Evolutionary conservation across 257 asterid genomes (phyloP).

Genomic region (Nicotiana tabacum): DNA sequence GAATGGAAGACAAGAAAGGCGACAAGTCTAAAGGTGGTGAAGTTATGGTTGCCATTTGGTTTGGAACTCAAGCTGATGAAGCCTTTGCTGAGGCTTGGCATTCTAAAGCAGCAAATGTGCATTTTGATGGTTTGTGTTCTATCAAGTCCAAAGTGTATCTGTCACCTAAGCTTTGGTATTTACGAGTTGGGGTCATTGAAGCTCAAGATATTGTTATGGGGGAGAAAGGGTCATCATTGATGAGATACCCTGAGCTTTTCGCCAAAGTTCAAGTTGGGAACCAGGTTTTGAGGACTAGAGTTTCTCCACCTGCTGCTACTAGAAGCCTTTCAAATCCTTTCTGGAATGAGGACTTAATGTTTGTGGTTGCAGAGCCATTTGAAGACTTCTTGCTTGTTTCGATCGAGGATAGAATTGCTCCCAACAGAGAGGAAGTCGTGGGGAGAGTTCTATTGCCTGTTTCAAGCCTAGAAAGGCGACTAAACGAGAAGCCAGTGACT

Average conservation of each 20-base stretch:
- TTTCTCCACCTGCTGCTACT: slow-evolving; percentile 37
- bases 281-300: slow-evolving; percentile 66
- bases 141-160: slow-evolving; percentile 74
- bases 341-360: slow-evolving; percentile 82
- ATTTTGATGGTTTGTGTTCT: slow-evolving; percentile 58
- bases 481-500: slow-evolving; percentile 53
- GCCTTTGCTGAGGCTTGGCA: slow-evolving; percentile 92
- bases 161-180: slow-evolving; percentile 86
- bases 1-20: slow-evolving; percentile 80
- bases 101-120: slow-evolving; percentile 77
- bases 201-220: slow-evolving; percentile 73
- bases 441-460: slow-evolving; percentile 58
- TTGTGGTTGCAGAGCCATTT: slow-evolving; percentile 81
- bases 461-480: slow-evolving; percentile 47
- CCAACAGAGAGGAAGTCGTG: slow-evolving; percentile 60
- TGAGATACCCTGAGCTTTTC: slow-evolving; percentile 71
- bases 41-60: slow-evolving; percentile 75
- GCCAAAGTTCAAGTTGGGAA: slow-evolving; percentile 79
- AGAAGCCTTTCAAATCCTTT: slow-evolving; percentile 55
- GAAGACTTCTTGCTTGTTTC: slow-evolving; percentile 65
- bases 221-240: slow-evolving; percentile 47
- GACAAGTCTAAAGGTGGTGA: slow-evolving; percentile 62
- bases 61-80: slow-evolving; percentile 87
- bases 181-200: slow-evolving; percentile 68
- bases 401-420: slow-evolving; percentile 57